Evolutionary conservation across 148 eudicot genomes (phyloP), one percentile per base, ranked within the genome.

Genomic region (Agrostemma githago): DNA sequence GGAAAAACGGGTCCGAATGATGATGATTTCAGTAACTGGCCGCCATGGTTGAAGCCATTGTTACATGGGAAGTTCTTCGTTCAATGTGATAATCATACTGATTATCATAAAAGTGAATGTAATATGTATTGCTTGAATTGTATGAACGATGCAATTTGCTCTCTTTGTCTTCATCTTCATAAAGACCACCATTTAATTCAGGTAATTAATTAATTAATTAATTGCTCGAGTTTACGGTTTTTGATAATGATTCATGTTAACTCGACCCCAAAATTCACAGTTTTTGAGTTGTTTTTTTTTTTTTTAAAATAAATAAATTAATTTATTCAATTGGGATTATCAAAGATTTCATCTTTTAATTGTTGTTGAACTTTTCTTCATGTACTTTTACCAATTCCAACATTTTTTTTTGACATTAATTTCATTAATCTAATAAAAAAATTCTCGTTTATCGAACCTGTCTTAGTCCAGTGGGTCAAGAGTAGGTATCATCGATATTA

Each of bases 121-220:
- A 93, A 93, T 80, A 88, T 93, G 98, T 93, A 84, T 72, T 93
- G 98, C 46, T 80, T 93, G 83, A 92, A 88, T 74, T 93, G 98
- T 80, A 81, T 91, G 82, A 74, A 85, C 53, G 92, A 85, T 0
- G 61, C 98, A 44, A 84, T 89, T 14, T 93, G 98, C 63, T 87
- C 98, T 41, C 85, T 91, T 62, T 93, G 98, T 39, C 84, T 93
- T 17, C 39, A 76, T 5, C 66, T 62, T 44, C 98, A 93, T 84
- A 78, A 79, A 51, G 86, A 91, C 61, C 98, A 93, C 67, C 83
- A 79, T 21, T 85, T 76, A 40, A 91, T 93, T 78, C 98, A 93
- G 98, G 98, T 93, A 66, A 15, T 66, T 40, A 14, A 14, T 11
- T 41, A 3, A 15, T 20, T 53, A 53, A 9, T 53, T 53, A 8